Evolutionary conservation across 2,329 filamentous ascomycete species (phyloP), one percentile per base, ranked within the genome.

Genomic region (Phialophora expanda): DNA sequence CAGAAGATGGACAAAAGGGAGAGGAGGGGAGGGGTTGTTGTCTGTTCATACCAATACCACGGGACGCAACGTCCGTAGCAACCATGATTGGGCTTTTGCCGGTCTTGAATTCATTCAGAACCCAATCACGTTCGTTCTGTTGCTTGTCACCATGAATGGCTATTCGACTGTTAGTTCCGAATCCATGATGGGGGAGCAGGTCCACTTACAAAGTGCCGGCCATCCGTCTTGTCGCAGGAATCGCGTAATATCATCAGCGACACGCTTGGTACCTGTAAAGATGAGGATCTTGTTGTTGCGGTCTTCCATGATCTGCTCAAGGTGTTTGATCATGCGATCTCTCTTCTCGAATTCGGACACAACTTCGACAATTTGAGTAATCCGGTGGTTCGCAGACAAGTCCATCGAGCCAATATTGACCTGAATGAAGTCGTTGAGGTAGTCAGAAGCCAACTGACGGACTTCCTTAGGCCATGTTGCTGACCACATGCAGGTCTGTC

Each of bases 81-180:
- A 99, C 95, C 93, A 99, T 97, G 88, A 99, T 96, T 78, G 95
- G 95, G 84, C 93, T 97, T 86, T 98, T 97, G 83, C 93, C 93
- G 72, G 91, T 92, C 89, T 98, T 99, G 89, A 99, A 99, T 81
- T 98, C 94, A 81, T 98, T 96, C 78, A 99, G 86, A 76, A 98
- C 95, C 93, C 95, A 98, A 81, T 98, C 95, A 84, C 95, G 93
- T 85, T 99, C 95, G 81, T 97, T 97, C 78, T 99, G 95, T 79
- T 97, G 93, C 86, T 98, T 98, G 84, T 98, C 95, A 77, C 95
- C 95, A 85, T 99, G 95, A 74, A 99, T 98, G 69, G 95, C 92
- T 95, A 70, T 64, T 65, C 17, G 28, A 50, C 62, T 32, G 75
- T 85, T 79, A 84, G 81, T 68, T 67, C 41, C 5, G 56, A 26